Percentiles rank a stretch among this genome's conserved stretches.
Evolutionary conservation across 495 filamentous ascomycete species (phyloP).

Genomic region (Aspergillus incahuasiensis): DNA sequence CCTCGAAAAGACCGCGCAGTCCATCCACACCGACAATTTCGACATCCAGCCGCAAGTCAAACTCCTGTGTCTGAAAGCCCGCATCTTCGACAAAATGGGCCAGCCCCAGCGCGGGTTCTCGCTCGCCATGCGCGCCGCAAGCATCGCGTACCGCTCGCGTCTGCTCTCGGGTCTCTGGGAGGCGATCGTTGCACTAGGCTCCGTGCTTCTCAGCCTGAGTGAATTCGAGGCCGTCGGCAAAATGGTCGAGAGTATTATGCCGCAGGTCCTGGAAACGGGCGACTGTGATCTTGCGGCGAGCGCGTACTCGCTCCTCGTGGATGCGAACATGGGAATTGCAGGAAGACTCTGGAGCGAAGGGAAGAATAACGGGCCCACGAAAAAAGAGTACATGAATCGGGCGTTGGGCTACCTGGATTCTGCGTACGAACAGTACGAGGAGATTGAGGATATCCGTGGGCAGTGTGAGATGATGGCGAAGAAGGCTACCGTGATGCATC

Average conservation of each 20-base stretch:
- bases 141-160: constrained; percentile 65
- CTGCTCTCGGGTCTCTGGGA: constrained; percentile 74
- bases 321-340: constrained; percentile 80
- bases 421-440: constrained; percentile 63
- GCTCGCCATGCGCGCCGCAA: constrained; percentile 73
- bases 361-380: constrained; percentile 21
- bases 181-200: constrained; percentile 63
- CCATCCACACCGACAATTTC: constrained; percentile 61
- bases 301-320: constrained; percentile 71
- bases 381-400: constrained; percentile 58
- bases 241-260: constrained; percentile 69
- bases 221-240: constrained; percentile 68
- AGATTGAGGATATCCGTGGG: constrained; percentile 66
- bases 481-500: constrained; percentile 74
- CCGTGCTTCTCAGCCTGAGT: constrained; percentile 63
- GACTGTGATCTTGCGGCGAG: constrained; percentile 59
- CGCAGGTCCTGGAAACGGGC: constrained; percentile 75
- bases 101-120: constrained; percentile 80
- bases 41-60: constrained; percentile 73
- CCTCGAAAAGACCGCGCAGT: constrained; percentile 61
- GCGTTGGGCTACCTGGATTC: constrained; percentile 64
- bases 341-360: constrained; percentile 39
- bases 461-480: constrained; percentile 84
- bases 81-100: constrained; percentile 64
- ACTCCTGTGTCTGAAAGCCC: constrained; percentile 71